Evolutionary conservation across 2,329 filamentous ascomycete genomes (phyloP).

Genomic region (Geosmithia putterillii): DNA sequence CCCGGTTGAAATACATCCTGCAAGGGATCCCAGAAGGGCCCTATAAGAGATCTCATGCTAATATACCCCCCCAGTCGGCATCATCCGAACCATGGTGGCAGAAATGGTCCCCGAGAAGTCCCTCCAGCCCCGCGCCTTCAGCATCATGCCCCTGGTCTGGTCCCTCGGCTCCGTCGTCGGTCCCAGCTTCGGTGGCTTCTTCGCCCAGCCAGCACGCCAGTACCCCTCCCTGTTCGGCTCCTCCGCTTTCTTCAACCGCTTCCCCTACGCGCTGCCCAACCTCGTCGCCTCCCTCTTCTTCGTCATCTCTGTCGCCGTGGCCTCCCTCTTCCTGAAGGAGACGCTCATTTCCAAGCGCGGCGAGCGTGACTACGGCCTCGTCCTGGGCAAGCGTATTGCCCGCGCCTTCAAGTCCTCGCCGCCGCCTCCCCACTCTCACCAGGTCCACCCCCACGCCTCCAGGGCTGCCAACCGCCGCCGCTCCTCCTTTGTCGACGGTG

Average conservation of each 20-base stretch:
- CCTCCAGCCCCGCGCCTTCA: constrained; percentile 80
- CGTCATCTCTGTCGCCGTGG: constrained; percentile 60
- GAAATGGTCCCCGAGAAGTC: constrained; percentile 83
- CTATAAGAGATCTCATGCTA: neutral
- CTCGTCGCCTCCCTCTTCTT: constrained; percentile 67
- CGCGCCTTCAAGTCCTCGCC: constrained; percentile 16
- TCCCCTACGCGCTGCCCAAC: constrained; percentile 79
- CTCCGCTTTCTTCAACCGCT: constrained; percentile 56
- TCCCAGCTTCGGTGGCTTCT: constrained; percentile 74
- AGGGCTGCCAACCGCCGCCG: constrained; percentile 18
- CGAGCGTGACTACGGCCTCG: constrained; percentile 60
- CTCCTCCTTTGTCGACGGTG: constrained; percentile 39
- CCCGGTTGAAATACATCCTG: neutral
- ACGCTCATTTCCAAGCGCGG: constrained; percentile 63
- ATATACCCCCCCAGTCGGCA: constrained; percentile 51
- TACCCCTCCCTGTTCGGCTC: constrained; percentile 59
- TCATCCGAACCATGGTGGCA: constrained; percentile 82
- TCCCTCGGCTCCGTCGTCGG: constrained; percentile 80
- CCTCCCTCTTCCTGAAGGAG: constrained; percentile 74
- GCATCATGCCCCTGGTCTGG: constrained; percentile 86
- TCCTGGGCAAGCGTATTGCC: constrained; percentile 56
- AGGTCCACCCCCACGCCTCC: neutral
- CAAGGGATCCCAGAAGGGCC: neutral
- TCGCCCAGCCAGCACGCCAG: constrained; percentile 69
- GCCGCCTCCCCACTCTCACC: too few relatives aligned